Base-by-base conservation (phyloP, 2,329 filamentous ascomycete genomes). In the Fusarium sp. region DNA sequence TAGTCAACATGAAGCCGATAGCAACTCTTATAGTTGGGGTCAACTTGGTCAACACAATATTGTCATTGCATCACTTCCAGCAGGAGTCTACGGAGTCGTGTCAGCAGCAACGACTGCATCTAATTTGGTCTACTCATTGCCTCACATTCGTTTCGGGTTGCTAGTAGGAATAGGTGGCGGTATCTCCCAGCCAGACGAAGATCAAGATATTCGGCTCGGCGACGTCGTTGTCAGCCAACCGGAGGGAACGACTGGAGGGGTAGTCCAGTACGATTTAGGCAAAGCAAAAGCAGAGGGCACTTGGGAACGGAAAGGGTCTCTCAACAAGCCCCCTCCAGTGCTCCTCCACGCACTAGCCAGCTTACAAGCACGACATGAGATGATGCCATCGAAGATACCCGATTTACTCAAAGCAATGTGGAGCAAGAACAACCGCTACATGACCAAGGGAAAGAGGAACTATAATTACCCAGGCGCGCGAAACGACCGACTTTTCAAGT, bases 161-260 rank as follows among this genome's bases (percentile, higher is more conserved):
- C 13, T 75, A 20, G 69, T 75, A 63, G 77, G 80, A 1, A 83
- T 82, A 74, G 87, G 86, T 2, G 86, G 88, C 1, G 76, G 55
- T 1, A 41, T 73, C 12, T 20, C 70, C 2, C 13, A 11, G 1
- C 62, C 57, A 1, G 11, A 30, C 1, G 24, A 45, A 3, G 40
- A 27, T 9, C 48, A 58, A 3, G 76, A 78, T 11, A 67, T 78
- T 12, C 73, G 75, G 1, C 69, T 78, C 1, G 76, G 77, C 1
- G 77, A 77, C 10, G 32, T 78, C 4, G 73, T 77, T 1, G 71
- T 79, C 0, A 75, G 76, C 37, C 52, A 66, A 1, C 74, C 76
- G 0, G 16, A 61, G 1, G 69, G 61, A 4, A 56, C 22, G 0
- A 69, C 9, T 1, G 65, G 73, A 0, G 76, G 77, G 0, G 72